Evolutionary conservation across 768 basidiomycete genomes (phyloP).

Genomic region (Mycena pura): DNA sequence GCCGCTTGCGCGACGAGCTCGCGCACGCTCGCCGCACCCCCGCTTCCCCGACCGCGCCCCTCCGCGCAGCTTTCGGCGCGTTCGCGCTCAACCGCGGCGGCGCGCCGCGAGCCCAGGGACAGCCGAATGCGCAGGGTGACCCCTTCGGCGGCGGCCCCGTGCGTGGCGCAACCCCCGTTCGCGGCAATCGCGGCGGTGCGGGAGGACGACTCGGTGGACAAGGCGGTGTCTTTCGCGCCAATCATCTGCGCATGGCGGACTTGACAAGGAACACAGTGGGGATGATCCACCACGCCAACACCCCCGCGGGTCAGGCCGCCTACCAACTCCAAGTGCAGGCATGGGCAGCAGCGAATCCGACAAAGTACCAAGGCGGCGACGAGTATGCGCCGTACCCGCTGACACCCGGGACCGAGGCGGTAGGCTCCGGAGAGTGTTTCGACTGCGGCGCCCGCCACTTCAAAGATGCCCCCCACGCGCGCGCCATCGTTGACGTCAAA

Average conservation of each 20-base stretch:
- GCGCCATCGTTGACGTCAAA: not conserved
- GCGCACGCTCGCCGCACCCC: too few species aligned
- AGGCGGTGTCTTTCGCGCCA: too few species aligned
- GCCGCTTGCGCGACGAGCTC: too few species aligned
- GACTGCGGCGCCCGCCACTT: constrained; percentile 6
- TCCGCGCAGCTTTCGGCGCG: too few species aligned
- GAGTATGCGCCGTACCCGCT: constrained; percentile 21
- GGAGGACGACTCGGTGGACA: too few species aligned
- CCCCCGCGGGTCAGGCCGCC: not conserved
- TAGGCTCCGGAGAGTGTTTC: constrained; percentile 22
- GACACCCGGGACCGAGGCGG: constrained; percentile 16
- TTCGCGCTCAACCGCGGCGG: too few species aligned
- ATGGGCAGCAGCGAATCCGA: not conserved
- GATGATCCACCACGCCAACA: not conserved
- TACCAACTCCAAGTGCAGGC: constrained; percentile 2
- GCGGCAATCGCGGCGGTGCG: too few species aligned
- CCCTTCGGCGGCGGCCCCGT: too few species aligned
- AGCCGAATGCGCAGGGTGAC: too few species aligned
- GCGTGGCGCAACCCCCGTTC: too few species aligned
- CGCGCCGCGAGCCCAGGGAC: too few species aligned
- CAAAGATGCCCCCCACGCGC: not conserved
- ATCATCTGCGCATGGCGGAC: not conserved
- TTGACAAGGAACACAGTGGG: not conserved
- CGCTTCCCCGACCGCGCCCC: too few species aligned
- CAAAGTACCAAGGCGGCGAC: not conserved